phyloP scores from a whole-genome alignment of 164 flowering plant species.

The Annona cherimola region DNA sequence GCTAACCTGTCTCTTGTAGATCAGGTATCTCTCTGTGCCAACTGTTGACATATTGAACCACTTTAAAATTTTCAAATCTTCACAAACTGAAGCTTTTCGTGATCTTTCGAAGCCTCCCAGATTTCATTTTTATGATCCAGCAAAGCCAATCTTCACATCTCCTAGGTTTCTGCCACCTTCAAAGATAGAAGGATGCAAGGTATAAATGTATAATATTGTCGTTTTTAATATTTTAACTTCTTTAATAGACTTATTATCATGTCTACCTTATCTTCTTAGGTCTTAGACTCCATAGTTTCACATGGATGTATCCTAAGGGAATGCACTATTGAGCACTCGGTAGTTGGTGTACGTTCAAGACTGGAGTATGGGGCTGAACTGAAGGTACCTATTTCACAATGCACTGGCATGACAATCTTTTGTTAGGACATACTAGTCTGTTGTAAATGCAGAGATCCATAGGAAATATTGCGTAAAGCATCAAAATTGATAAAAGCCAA shows the following conservation, averaged over 20 bases:
- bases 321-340: slow-evolving; percentile 57
- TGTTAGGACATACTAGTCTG: not conserved
- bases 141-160: slow-evolving; percentile 76
- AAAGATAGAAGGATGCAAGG: slow-evolving; percentile 66
- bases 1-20: slow-evolving; percentile 78
- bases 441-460: not conserved
- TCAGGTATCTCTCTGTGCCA: slow-evolving; percentile 38
- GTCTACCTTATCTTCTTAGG: slow-evolving; percentile 27
- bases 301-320: slow-evolving; percentile 87
- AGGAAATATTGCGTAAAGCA: no score
- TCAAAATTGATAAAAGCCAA: not conserved
- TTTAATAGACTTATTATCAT: not conserved
- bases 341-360: slow-evolving; percentile 80
- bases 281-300: slow-evolving; percentile 70
- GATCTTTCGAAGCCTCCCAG: slow-evolving; percentile 45
- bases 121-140: slow-evolving; percentile 71
- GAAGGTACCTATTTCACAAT: slow-evolving; percentile 29
- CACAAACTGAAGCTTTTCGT: not conserved
- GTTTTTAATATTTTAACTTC: not conserved
- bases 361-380: slow-evolving; percentile 69
- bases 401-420: not conserved
- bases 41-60: not conserved
- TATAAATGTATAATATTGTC: slow-evolving; percentile 15
- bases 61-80: not conserved
- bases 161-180: slow-evolving; percentile 82